These are phyloP conservation scores for Naganishia cerealis DNA, from an alignment of 1,284 basidiomycete genomes.

Conservation along the genomic window DNA sequence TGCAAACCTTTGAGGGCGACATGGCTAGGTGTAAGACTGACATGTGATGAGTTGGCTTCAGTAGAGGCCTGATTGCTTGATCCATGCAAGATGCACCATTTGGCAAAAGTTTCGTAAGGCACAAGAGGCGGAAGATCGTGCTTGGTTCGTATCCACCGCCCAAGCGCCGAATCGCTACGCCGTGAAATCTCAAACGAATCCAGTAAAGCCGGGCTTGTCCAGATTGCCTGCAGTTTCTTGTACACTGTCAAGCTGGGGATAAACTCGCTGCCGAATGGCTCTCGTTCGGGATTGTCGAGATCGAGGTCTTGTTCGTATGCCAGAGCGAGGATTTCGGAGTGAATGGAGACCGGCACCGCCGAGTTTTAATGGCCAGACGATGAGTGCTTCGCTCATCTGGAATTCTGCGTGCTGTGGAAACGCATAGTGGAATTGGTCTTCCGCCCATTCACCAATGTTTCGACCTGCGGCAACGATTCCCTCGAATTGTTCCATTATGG, in stretches of 20 bases:
- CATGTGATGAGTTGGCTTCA: not conserved
- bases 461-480: constrained; percentile 3
- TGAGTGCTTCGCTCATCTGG: constrained; percentile 4
- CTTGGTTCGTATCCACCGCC: constrained; percentile 14
- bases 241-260: not conserved
- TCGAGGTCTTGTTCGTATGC: constrained; percentile 12
- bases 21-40: not conserved
- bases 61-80: not conserved
- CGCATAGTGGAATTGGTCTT: not conserved
- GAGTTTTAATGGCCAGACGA: constrained; percentile 26
- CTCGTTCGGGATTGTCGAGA: not conserved
- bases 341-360: constrained; percentile 27
- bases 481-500: constrained; percentile 13
- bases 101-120: not conserved
- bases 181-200: constrained; percentile 10
- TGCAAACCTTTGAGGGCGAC: not conserved
- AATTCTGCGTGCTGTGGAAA: constrained; percentile 2
- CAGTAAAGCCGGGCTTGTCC: constrained; percentile 1
- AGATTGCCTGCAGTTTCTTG: constrained; percentile 13
- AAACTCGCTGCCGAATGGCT: not conserved
- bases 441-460: not conserved
- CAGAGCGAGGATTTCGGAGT: not conserved
- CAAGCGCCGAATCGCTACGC: constrained; percentile 14
- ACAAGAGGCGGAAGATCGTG: constrained; percentile 4
- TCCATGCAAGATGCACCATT: constrained; percentile 22